phyloP scores from a whole-genome alignment of 139 green algal genomes.

The Yamagishiella unicocca region DNA sequence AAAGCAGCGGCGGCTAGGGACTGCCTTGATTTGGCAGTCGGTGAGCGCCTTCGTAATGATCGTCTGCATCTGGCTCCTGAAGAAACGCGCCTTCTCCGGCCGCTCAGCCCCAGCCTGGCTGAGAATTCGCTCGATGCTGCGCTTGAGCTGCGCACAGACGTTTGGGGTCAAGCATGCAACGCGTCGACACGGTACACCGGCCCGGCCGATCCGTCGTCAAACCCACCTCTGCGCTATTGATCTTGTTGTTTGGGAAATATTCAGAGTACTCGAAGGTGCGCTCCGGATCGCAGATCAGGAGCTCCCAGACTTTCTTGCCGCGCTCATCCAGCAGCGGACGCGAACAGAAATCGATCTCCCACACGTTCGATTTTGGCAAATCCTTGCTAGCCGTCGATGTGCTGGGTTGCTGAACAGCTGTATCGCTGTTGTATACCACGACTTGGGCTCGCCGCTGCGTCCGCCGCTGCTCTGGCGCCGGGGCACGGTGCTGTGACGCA shows the following conservation, averaged over 20 bases:
- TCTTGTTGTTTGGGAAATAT: constrained; percentile 98
- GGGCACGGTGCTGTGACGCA: not conserved
- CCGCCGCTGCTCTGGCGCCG: constrained; percentile 1
- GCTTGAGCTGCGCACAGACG: constrained; percentile 76
- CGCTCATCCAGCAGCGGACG: constrained; percentile 95
- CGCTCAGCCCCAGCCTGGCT: constrained; percentile 70
- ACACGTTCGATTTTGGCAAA: constrained; percentile 66
- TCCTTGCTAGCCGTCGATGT: constrained; percentile 13
- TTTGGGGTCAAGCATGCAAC: not conserved
- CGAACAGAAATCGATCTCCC: constrained; percentile 98
- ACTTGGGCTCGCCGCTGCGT: not conserved
- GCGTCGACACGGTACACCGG: not conserved
- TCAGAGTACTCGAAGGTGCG: constrained; percentile 90
- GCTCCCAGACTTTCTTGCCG: constrained; percentile 98
- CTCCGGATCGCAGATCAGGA: constrained; percentile 91
- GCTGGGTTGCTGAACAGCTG: constrained; percentile 10
- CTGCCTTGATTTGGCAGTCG: constrained; percentile 91
- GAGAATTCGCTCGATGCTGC: constrained; percentile 83
- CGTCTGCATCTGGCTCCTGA: constrained; percentile 97
- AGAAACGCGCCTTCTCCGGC: constrained; percentile 90
- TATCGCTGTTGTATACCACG: constrained; percentile 9
- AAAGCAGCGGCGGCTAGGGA: constrained; percentile 95
- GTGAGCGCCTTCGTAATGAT: constrained; percentile 95
- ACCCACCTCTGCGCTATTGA: constrained; percentile 95
- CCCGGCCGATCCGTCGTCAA: not conserved